phyloP scores from a whole-genome alignment of 108 stramenopile species.

The Craspedostauros australis region DNA sequence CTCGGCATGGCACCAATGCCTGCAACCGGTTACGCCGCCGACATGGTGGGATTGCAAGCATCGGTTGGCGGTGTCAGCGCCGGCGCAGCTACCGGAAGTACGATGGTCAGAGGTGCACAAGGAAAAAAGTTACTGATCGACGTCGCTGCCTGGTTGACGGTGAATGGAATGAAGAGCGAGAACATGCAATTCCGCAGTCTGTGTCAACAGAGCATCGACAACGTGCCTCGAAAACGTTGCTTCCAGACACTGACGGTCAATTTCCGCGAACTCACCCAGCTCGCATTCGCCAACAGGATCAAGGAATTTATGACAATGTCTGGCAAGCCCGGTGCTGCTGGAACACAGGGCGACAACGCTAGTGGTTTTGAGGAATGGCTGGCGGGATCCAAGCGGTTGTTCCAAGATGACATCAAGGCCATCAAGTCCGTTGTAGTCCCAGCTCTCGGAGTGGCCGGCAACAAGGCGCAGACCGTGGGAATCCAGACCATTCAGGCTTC shows the following conservation, averaged over 20 bases:
- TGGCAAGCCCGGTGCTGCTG: slow-evolving; percentile 25
- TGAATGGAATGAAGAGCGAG: slow-evolving; percentile 97
- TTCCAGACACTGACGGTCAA: slow-evolving; percentile 64
- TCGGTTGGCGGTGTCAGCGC: slow-evolving; percentile 33
- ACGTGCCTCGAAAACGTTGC: slow-evolving; percentile 91
- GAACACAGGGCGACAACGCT: slow-evolving; percentile 44
- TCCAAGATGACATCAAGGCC: slow-evolving; percentile 72
- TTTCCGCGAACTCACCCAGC: slow-evolving; percentile 79
- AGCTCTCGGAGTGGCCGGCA: slow-evolving; percentile 15
- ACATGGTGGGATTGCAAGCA: slow-evolving; percentile 44
- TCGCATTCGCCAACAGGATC: slow-evolving; percentile 77
- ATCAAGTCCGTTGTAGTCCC: slow-evolving; percentile 66
- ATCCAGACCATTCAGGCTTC: slow-evolving; percentile 76
- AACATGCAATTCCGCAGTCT: slow-evolving; percentile 96
- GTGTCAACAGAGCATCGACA: slow-evolving; percentile 92
- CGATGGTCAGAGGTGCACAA: slow-evolving; percentile 8
- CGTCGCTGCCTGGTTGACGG: slow-evolving; percentile 95
- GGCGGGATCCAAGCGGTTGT: slow-evolving; percentile 58
- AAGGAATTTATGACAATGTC: slow-evolving; percentile 70
- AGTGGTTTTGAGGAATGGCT: slow-evolving; percentile 57
- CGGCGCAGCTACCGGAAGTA: slow-evolving; percentile 14
- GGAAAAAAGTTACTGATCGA: slow-evolving; percentile 69
- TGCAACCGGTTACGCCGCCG: slow-evolving; percentile 35
- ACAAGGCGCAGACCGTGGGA: slow-evolving; percentile 54
- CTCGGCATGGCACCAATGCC: too few species aligned